These are phyloP conservation scores for Citrus maxima DNA, from an alignment of 345 rosid species.

Conservation along the genomic window DNA sequence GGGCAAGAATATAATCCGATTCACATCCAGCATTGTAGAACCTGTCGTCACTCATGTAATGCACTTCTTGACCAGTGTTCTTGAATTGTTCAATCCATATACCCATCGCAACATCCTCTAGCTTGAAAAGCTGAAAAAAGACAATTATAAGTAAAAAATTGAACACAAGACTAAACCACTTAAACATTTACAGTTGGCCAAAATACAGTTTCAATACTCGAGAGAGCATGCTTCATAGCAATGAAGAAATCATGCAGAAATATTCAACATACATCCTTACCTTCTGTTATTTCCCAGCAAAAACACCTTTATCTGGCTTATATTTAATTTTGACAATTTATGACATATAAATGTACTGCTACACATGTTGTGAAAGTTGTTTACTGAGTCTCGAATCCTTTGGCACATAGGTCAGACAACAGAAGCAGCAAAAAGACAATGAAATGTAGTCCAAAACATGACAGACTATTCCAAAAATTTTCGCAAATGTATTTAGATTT, in stretches of 20 bases:
- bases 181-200: neutral
- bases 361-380: neutral
- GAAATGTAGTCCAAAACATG: neutral
- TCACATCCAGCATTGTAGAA: constrained; percentile 78
- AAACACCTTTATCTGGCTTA: neutral
- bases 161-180: neutral
- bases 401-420: neutral
- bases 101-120: constrained; percentile 96
- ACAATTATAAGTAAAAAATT: neutral
- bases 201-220: neutral
- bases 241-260: neutral
- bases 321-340: neutral
- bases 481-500: too few relatives aligned
- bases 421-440: neutral
- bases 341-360: neutral
- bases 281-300: neutral
- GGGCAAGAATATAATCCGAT: constrained; percentile 71
- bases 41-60: constrained; percentile 62
- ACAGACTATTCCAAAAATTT: neutral
- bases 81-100: constrained; percentile 84
- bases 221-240: neutral
- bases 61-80: constrained; percentile 45
- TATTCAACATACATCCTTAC: too few relatives aligned
- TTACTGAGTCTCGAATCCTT: neutral
- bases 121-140: constrained; percentile 65